A percentile compares a stretch with the other conserved stretches of the same genome.
Conservation (phyloP, 1,284 basidiomycete species). For the Tilletiaria anomala region DNA sequence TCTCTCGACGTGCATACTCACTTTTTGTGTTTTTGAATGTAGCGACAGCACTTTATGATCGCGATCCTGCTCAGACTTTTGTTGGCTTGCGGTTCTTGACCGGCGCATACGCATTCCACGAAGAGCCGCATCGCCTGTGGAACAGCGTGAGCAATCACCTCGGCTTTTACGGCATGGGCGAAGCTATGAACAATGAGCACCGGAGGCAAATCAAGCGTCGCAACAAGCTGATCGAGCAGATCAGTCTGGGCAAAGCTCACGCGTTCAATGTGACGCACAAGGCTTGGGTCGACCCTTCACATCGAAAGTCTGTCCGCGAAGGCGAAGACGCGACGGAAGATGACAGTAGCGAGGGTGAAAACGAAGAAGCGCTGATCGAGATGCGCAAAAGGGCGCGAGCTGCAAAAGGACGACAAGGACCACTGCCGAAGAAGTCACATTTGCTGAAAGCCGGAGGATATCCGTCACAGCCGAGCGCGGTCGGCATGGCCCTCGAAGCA, state of each 20-base stretch:
- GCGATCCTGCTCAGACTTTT: conserved; percentile 17
- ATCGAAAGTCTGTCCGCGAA: no score
- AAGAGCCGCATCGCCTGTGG: conserved; percentile 21
- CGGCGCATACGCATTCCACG: conserved; percentile 27
- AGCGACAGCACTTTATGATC: conserved; percentile 28
- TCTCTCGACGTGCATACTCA: background rate
- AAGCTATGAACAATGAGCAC: conserved; percentile 15
- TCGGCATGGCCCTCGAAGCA: background rate
- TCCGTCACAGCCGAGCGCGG: background rate
- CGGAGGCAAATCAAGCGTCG: conserved; percentile 11
- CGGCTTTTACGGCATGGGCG: conserved; percentile 21
- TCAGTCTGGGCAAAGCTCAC: background rate
- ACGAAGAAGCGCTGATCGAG: no score
- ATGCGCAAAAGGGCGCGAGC: no score
- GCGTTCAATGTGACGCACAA: no score
- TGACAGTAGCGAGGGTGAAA: no score
- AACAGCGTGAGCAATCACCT: conserved; percentile 17
- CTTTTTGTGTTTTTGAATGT: conserved; percentile 4
- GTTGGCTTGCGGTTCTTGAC: conserved; percentile 16
- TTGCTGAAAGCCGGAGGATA: no score
- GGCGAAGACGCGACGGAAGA: no score
- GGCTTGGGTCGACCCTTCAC: no score
- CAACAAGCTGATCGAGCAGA: background rate
- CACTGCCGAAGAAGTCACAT: no score
- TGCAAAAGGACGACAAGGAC: no score